These are phyloP conservation scores for Lagenidium giganteum DNA, from an alignment of 352 stramenopile genomes.

Conservation along the genomic window DNA sequence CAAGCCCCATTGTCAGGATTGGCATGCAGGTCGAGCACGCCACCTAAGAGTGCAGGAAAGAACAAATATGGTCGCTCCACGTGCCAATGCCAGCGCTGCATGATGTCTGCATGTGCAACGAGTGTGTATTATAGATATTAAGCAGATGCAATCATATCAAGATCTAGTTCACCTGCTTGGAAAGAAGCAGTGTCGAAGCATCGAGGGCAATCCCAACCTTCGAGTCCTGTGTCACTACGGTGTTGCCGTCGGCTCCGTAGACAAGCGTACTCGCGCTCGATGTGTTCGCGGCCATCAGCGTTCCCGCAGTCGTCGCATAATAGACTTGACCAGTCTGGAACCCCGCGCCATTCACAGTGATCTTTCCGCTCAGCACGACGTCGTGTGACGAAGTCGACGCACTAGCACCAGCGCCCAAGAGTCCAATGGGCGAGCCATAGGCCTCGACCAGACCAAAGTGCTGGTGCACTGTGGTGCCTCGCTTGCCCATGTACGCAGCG, in stretches of 20 bases:
- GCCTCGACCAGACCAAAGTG: constrained; percentile 40
- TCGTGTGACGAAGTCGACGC: constrained; percentile 21
- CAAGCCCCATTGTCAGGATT: too few species aligned
- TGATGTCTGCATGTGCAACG: too few species aligned
- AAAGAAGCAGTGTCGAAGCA: constrained; percentile 38
- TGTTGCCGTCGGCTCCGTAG: constrained; percentile 21
- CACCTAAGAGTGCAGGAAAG: too few species aligned
- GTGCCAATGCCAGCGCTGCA: too few species aligned
- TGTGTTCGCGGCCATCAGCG: constrained; percentile 17
- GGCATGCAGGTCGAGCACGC: too few species aligned
- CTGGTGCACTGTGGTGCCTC: constrained; percentile 25
- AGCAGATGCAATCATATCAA: too few species aligned
- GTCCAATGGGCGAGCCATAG: constrained; percentile 35
- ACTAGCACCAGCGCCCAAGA: constrained; percentile 35
- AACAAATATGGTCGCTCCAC: too few species aligned
- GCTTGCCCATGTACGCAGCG: constrained; percentile 34
- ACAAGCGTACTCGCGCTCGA: constrained; percentile 23
- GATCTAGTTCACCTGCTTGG: too few species aligned
- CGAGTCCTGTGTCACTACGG: constrained; percentile 50
- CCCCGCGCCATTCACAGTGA: constrained; percentile 20
- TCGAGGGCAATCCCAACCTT: constrained; percentile 48
- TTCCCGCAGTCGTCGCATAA: constrained; percentile 55
- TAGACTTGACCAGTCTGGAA: constrained; percentile 30
- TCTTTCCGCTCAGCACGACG: too few species aligned
- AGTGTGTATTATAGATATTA: too few species aligned